phyloP scores from a whole-genome alignment of 495 filamentous ascomycete species.

The Penicillium nucicola region DNA sequence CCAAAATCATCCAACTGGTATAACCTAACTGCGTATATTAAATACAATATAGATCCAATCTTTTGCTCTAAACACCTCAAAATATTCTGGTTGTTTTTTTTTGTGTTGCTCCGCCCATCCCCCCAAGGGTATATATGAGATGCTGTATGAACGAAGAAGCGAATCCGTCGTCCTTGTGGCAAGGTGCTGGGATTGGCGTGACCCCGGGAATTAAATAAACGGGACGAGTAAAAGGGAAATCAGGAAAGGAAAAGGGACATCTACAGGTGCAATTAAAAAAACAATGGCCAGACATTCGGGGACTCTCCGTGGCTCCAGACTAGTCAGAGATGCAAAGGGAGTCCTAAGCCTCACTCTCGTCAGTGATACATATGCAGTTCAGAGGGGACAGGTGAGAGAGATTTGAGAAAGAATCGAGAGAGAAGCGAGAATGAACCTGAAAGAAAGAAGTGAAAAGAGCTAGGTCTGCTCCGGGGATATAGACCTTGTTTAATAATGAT shows the following conservation, averaged over 20 bases:
- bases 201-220: slow-evolving; percentile 16
- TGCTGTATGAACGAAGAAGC: slow-evolving; percentile 20
- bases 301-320: not conserved
- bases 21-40: slow-evolving; percentile 16
- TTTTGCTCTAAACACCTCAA: slow-evolving; percentile 19
- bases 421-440: not conserved
- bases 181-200: slow-evolving; percentile 1
- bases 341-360: not conserved
- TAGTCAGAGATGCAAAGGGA: slow-evolving; percentile 3
- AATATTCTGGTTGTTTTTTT: slow-evolving; percentile 12
- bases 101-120: slow-evolving; percentile 22
- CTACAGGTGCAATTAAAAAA: slow-evolving; percentile 15
- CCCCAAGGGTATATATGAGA: slow-evolving; percentile 38
- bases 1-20: slow-evolving; percentile 3
- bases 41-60: slow-evolving; percentile 21
- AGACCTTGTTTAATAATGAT: not conserved
- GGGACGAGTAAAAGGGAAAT: slow-evolving; percentile 12
- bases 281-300: not conserved
- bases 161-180: slow-evolving; percentile 5
- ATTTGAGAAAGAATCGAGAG: not conserved
- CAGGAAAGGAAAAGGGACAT: slow-evolving; percentile 9
- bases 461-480: not conserved
- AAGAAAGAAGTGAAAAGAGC: not conserved
- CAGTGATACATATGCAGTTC: slow-evolving; percentile 4
- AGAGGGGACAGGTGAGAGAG: not conserved